A percentile compares a stretch with the other conserved stretches of the same genome.
Conservation (phyloP, 441 rosid genomes). For the Breynia disticha region DNA sequence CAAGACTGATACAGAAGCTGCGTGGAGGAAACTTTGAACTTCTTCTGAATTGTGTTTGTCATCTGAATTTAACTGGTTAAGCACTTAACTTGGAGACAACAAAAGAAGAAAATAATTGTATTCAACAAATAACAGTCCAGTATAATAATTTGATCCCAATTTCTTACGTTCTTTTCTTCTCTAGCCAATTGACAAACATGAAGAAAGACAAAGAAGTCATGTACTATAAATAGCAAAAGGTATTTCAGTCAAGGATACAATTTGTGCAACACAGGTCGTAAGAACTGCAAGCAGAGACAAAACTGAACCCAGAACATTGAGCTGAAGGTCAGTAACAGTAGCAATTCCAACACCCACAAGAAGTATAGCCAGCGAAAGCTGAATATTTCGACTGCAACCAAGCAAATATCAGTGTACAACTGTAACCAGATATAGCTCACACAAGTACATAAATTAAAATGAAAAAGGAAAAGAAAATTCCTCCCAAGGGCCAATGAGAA, state of each 20-base stretch:
- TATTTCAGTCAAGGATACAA: conserved; percentile 86
- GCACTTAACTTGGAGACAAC: no score
- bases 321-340: conserved; percentile 94
- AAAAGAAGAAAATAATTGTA: no score
- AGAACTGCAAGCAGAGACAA: conserved; percentile 74
- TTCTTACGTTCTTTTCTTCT: no score
- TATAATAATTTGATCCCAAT: no score
- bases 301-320: conserved; percentile 65
- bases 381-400: conserved; percentile 68
- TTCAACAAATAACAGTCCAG: no score
- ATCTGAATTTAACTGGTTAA: conserved; percentile 39
- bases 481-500: no score
- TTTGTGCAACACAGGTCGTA: conserved; percentile 94
- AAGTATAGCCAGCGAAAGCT: conserved; percentile 52
- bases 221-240: conserved; percentile 1
- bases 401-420: conserved; percentile 12
- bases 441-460: not conserved
- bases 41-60: conserved; percentile 93
- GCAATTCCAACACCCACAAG: conserved; percentile 90
- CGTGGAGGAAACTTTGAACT: conserved; percentile 82
- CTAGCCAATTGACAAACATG: not conserved
- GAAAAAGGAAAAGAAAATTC: not conserved
- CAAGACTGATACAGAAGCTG: conserved; percentile 93
- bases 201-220: not conserved
- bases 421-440: conserved; percentile 3